A percentile compares a stretch with the other conserved stretches of the same genome.
phyloP scores from a whole-genome alignment of 495 filamentous ascomycete genomes.

The Hyaloscypha hepaticicola region DNA sequence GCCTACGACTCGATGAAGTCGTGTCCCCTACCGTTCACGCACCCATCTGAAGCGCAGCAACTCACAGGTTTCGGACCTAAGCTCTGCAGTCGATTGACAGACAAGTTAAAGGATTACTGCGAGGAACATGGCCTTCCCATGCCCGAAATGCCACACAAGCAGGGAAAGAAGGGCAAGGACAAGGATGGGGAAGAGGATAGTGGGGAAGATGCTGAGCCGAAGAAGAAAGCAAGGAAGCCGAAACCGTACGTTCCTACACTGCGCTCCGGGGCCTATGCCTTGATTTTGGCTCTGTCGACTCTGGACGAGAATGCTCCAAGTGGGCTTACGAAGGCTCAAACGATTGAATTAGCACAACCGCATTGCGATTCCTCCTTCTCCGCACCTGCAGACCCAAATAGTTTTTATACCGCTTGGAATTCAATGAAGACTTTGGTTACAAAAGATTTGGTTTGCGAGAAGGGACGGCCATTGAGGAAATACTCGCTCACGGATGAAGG shows the following conservation, averaged over 20 bases:
- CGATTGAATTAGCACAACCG: slow-evolving; percentile 69
- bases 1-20: slow-evolving; percentile 80
- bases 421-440: slow-evolving; percentile 76
- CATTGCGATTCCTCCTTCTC: slow-evolving; percentile 76
- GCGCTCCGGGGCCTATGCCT: slow-evolving; percentile 72
- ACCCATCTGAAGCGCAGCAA: slow-evolving; percentile 72
- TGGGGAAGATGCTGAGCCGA: slow-evolving; percentile 39
- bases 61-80: slow-evolving; percentile 72
- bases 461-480: slow-evolving; percentile 64
- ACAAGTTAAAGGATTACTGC: slow-evolving; percentile 66
- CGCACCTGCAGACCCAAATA: slow-evolving; percentile 62
- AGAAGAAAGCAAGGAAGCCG: slow-evolving; percentile 64
- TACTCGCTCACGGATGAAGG: slow-evolving; percentile 77
- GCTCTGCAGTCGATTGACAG: slow-evolving; percentile 67
- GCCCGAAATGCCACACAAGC: slow-evolving; percentile 55
- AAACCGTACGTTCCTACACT: slow-evolving; percentile 71
- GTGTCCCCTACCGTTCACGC: slow-evolving; percentile 70
- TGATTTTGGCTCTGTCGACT: slow-evolving; percentile 66
- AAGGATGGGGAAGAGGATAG: slow-evolving; percentile 34
- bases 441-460: slow-evolving; percentile 74
- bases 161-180: slow-evolving; percentile 19
- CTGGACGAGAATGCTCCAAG: slow-evolving; percentile 52
- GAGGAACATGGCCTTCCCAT: slow-evolving; percentile 66
- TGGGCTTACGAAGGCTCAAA: slow-evolving; percentile 64
- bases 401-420: slow-evolving; percentile 80